A percentile compares a stretch with the other conserved stretches of the same genome.
These are phyloP conservation scores for Mycena albidolilacea DNA, from an alignment of 768 basidiomycete species.

Conservation along the genomic window DNA sequence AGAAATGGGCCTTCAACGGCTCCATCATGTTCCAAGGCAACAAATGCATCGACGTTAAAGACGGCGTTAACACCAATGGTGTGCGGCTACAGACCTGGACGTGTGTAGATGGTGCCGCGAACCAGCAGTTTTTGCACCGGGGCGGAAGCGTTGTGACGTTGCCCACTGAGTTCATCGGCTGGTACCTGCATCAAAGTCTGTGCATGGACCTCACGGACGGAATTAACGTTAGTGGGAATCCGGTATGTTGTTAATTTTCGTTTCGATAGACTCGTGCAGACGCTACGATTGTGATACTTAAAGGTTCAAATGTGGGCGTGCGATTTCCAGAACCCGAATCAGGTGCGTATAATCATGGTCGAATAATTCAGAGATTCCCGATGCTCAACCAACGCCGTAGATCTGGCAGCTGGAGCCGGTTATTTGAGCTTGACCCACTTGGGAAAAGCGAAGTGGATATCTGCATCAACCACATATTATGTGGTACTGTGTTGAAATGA, in stretches of 20 bases:
- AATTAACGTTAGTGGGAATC: conserved; percentile 5
- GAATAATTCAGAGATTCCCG: not conserved
- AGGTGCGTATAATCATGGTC: conserved; percentile 3
- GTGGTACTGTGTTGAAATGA: not conserved
- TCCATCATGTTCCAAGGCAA: conserved; percentile 1
- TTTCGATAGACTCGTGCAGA: not conserved
- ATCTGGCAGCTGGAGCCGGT: conserved; percentile 5
- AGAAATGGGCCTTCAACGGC: conserved; percentile 6
- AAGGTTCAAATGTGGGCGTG: conserved; percentile 6
- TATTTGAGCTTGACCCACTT: not conserved
- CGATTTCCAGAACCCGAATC: conserved; percentile 7
- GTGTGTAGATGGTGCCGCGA: conserved; percentile 5
- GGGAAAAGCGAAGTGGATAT: not conserved
- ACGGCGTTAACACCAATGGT: conserved; percentile 1
- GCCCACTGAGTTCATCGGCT: conserved; percentile 3
- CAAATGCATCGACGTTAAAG: conserved; percentile 5
- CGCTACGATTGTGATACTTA: not conserved
- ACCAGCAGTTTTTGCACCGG: conserved; percentile 2
- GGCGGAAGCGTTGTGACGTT: not conserved
- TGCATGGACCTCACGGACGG: conserved; percentile 6
- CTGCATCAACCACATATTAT: not conserved
- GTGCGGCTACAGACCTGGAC: conserved; percentile 8
- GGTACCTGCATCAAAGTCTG: not conserved
- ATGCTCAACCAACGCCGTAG: conserved; percentile 1
- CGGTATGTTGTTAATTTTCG: conserved; percentile 6